These are phyloP conservation scores for Monosporascus sp. DNA, from an alignment of 2,329 filamentous ascomycete genomes.

Conservation along the genomic window DNA sequence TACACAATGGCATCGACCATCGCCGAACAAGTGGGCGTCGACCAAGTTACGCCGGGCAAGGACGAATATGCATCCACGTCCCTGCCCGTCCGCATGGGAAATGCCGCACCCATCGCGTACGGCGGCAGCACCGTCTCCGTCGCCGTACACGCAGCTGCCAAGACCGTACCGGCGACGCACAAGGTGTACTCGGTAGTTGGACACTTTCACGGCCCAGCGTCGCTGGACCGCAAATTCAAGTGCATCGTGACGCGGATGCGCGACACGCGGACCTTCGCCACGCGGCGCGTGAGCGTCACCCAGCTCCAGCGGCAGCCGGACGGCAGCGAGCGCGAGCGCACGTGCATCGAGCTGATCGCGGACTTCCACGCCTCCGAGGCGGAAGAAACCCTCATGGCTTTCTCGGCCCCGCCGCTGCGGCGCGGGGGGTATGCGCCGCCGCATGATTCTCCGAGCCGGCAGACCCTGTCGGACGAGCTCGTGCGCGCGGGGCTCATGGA, in stretches of 20 bases:
- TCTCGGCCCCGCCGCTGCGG: conserved; percentile 30
- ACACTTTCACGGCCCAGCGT: conserved; percentile 41
- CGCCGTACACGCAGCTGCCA: conserved; percentile 36
- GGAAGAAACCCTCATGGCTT: conserved; percentile 27
- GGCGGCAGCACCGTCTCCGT: conserved; percentile 26
- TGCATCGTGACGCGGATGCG: conserved; percentile 33
- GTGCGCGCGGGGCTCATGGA: conserved; percentile 13
- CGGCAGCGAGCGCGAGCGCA: conserved; percentile 27
- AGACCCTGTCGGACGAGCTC: conserved; percentile 15
- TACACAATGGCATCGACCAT: conserved; percentile 3
- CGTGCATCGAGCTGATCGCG: conserved; percentile 37
- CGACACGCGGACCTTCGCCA: conserved; percentile 43
- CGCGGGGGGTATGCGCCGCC: conserved; percentile 22
- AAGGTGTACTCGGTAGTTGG: conserved; percentile 42
- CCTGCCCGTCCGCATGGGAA: conserved; percentile 9
- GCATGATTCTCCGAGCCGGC: conserved; percentile 18
- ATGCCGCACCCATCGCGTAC: conserved; percentile 10
- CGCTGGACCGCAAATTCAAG: conserved; percentile 32
- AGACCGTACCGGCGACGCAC: conserved; percentile 31
- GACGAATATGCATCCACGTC: conserved; percentile 3
- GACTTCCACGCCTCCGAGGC: conserved; percentile 42
- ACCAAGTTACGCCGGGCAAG: conserved; percentile 6
- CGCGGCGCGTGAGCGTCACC: conserved; percentile 39
- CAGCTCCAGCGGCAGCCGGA: conserved; percentile 28
- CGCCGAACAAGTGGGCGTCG: conserved; percentile 5